Conservation (phyloP, 2,329 filamentous ascomycete genomes). For the Anisogramma anomala region DNA sequence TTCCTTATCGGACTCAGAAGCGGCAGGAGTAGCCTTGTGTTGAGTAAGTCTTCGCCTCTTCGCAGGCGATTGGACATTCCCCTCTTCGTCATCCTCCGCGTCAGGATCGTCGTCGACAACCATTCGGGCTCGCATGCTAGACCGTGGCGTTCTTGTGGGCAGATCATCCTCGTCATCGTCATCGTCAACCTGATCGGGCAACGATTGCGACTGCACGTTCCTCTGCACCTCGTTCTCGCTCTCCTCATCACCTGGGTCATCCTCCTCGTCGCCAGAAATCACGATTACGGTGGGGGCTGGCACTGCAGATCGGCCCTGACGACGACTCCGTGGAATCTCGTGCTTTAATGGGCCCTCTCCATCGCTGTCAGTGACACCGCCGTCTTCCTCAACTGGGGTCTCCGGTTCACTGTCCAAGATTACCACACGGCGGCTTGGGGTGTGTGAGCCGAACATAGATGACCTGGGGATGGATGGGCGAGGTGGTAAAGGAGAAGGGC, state of each 20-base stretch:
- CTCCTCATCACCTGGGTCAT: slow-evolving; percentile 9
- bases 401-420: slow-evolving; percentile 12
- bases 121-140: no score
- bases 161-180: slow-evolving; percentile 9
- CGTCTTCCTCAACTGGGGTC: slow-evolving; percentile 10
- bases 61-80: slow-evolving; percentile 18
- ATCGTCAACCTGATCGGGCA: slow-evolving; percentile 8
- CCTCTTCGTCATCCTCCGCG: slow-evolving; percentile 9
- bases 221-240: slow-evolving; percentile 2
- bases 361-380: slow-evolving; percentile 4
- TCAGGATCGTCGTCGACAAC: neutral
- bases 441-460: slow-evolving; percentile 5
- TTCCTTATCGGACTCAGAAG: neutral
- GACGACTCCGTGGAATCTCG: slow-evolving; percentile 3
- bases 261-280: neutral
- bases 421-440: neutral
- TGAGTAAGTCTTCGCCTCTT: slow-evolving; percentile 20
- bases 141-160: slow-evolving; percentile 10
- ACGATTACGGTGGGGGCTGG: neutral
- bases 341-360: slow-evolving; percentile 10
- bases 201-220: slow-evolving; percentile 9
- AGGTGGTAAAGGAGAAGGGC: neutral
- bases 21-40: slow-evolving; percentile 3
- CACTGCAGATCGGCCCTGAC: neutral
- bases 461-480: slow-evolving; percentile 6